A percentile compares a stretch with the other conserved stretches of the same genome.
Evolutionary conservation across 495 filamentous ascomycete genomes (phyloP).

Genomic region (Parathielavia hyrcaniae): DNA sequence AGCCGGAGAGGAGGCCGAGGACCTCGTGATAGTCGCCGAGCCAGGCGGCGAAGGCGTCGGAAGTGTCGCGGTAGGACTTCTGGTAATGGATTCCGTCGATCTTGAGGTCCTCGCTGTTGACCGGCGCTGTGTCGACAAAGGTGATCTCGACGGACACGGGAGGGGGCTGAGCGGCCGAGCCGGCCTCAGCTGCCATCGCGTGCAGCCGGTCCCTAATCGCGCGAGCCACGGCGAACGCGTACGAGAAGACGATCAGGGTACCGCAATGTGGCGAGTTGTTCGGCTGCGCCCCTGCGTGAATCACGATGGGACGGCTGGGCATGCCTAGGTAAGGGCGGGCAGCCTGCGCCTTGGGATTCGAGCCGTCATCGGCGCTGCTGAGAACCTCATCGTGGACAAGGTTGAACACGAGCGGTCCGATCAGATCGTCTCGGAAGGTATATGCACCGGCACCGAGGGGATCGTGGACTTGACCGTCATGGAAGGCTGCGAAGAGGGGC

Average conservation of each 20-base stretch:
- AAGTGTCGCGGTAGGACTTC: slow-evolving; percentile 17
- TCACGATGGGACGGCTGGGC: slow-evolving; percentile 22
- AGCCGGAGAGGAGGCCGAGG: slow-evolving; percentile 15
- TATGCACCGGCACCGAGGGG: slow-evolving; percentile 22
- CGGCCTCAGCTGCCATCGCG: not conserved
- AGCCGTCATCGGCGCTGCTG: not conserved
- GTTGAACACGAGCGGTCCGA: slow-evolving; percentile 10
- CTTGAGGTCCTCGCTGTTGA: slow-evolving; percentile 11
- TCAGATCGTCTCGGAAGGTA: slow-evolving; percentile 15
- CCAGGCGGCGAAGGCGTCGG: slow-evolving; percentile 4
- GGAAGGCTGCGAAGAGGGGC: slow-evolving; percentile 15
- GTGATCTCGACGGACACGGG: slow-evolving; percentile 24
- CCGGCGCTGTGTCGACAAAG: slow-evolving; percentile 30
- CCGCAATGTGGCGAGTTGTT: slow-evolving; percentile 30
- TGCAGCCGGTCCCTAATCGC: slow-evolving; percentile 17
- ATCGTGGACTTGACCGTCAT: slow-evolving; percentile 21
- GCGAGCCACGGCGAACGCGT: slow-evolving; percentile 27
- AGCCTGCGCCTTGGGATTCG: not conserved
- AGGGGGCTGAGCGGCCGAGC: not conserved
- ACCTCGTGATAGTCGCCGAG: slow-evolving; percentile 19
- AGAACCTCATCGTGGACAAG: slow-evolving; percentile 13
- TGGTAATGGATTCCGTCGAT: slow-evolving; percentile 28
- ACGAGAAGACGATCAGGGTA: slow-evolving; percentile 28
- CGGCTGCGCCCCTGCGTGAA: slow-evolving; percentile 29
- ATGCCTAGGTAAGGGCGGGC: not conserved